Percentiles rank a stretch among this genome's conserved stretches.
Conservation (phyloP, 2,329 filamentous ascomycete genomes). For the Cladophialophora bantiana region DNA sequence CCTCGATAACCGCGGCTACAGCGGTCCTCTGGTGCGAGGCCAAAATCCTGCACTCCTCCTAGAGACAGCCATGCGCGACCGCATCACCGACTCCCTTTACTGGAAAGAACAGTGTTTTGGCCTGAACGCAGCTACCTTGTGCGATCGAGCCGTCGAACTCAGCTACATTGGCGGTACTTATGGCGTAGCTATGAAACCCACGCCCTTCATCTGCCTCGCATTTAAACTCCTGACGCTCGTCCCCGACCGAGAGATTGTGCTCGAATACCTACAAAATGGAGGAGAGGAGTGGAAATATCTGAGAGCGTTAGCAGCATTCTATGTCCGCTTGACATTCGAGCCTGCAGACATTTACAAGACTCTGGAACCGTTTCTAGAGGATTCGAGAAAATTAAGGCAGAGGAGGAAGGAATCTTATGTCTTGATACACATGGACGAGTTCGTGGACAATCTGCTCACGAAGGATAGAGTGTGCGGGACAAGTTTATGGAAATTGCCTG, state of each 20-base stretch:
- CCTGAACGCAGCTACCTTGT: slow-evolving; percentile 79
- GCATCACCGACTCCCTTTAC: slow-evolving; percentile 94
- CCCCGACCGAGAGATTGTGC: slow-evolving; percentile 77
- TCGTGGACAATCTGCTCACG: slow-evolving; percentile 87
- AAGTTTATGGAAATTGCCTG: slow-evolving; percentile 88
- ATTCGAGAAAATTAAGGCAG: slow-evolving; percentile 82
- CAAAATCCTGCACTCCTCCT: slow-evolving; percentile 95
- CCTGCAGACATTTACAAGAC: slow-evolving; percentile 79
- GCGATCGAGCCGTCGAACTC: slow-evolving; percentile 88
- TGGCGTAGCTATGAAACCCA: slow-evolving; percentile 82
- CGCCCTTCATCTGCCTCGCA: slow-evolving; percentile 87
- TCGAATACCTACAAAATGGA: slow-evolving; percentile 78
- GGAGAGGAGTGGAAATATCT: slow-evolving; percentile 86
- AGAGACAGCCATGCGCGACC: slow-evolving; percentile 93
- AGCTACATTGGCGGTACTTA: slow-evolving; percentile 87
- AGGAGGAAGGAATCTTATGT: slow-evolving; percentile 75
- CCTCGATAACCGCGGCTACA: slow-evolving; percentile 89
- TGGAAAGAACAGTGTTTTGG: slow-evolving; percentile 99
- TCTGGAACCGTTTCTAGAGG: slow-evolving; percentile 82
- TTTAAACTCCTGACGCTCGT: slow-evolving; percentile 93
- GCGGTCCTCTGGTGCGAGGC: slow-evolving; percentile 78
- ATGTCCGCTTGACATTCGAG: slow-evolving; percentile 85
- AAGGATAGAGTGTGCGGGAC: slow-evolving; percentile 93
- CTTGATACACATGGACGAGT: slow-evolving; percentile 86
- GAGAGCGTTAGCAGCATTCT: slow-evolving; percentile 87